Evolutionary conservation across 495 filamentous ascomycete species (phyloP).

Genomic region (Aspergillus steynii): DNA sequence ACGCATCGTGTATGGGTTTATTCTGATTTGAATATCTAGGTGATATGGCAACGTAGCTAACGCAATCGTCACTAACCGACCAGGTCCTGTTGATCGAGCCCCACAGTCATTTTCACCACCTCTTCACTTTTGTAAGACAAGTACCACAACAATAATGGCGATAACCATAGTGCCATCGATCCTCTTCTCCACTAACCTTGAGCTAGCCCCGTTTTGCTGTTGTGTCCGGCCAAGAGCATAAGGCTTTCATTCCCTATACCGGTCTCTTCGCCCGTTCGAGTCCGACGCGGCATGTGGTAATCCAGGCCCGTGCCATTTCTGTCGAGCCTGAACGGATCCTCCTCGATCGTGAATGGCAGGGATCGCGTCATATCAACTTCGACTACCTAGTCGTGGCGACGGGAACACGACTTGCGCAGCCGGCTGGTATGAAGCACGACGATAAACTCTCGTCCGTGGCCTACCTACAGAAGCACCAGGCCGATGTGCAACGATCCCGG

Average conservation of each 20-base stretch:
- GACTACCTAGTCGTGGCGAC: slow-evolving; percentile 51
- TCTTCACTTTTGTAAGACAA: slow-evolving; percentile 51
- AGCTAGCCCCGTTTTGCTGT: slow-evolving; percentile 52
- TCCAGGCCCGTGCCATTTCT: slow-evolving; percentile 45
- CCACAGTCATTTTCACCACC: slow-evolving; percentile 55
- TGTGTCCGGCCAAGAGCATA: slow-evolving; percentile 50
- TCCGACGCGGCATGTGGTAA: slow-evolving; percentile 35
- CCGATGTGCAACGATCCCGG: slow-evolving; percentile 32
- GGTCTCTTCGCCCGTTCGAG: slow-evolving; percentile 37
- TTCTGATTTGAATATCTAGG: background rate
- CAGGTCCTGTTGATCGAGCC: slow-evolving; percentile 51
- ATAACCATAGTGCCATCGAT: background rate
- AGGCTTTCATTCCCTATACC: slow-evolving; percentile 56
- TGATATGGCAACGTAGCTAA: slow-evolving; percentile 1
- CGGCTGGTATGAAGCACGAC: slow-evolving; percentile 47
- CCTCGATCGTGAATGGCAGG: slow-evolving; percentile 50
- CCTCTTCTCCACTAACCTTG: background rate
- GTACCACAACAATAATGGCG: too few species aligned
- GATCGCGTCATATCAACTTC: slow-evolving; percentile 40
- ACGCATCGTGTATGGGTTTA: slow-evolving; percentile 33
- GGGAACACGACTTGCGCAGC: slow-evolving; percentile 45
- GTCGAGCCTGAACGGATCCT: slow-evolving; percentile 38
- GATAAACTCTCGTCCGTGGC: slow-evolving; percentile 44
- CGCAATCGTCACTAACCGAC: background rate
- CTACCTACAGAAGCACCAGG: slow-evolving; percentile 43